Evolutionary conservation across 345 rosid genomes (phyloP).

Genomic region (Brassica carinata): DNA sequence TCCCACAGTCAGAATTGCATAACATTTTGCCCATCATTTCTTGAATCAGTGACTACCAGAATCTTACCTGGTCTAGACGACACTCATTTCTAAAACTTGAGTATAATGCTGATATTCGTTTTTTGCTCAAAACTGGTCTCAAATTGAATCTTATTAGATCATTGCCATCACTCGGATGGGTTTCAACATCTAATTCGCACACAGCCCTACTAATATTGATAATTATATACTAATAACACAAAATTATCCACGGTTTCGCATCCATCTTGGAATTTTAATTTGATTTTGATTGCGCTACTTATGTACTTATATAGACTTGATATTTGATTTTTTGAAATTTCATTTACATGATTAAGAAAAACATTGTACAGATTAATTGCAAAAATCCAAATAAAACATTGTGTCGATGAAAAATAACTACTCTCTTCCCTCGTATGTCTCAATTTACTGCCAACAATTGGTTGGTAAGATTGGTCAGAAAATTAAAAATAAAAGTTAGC

Average conservation of each 20-base stretch:
- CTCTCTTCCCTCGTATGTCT: background rate
- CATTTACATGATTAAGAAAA: background rate
- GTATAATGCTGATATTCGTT: background rate
- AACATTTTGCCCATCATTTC: background rate
- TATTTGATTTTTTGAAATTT: background rate
- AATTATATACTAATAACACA: background rate
- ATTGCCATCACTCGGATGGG: background rate
- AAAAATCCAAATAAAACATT: background rate
- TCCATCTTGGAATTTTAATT: background rate
- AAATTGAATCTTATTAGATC: background rate
- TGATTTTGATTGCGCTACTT: background rate
- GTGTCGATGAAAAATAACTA: background rate
- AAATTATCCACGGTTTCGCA: background rate
- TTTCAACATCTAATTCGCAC: background rate
- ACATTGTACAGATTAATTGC: background rate
- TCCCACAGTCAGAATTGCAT: conserved; percentile 21
- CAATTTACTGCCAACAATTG: background rate
- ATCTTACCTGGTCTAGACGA: background rate
- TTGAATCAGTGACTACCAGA: conserved; percentile 1
- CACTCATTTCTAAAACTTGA: background rate
- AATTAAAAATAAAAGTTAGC: background rate
- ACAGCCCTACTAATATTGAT: background rate
- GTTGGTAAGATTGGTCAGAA: background rate
- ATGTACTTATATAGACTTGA: background rate
- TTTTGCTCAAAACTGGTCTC: background rate